These are phyloP conservation scores for Colletotrichum camelliae DNA, from an alignment of 2,329 filamentous ascomycete genomes.

Conservation along the genomic window DNA sequence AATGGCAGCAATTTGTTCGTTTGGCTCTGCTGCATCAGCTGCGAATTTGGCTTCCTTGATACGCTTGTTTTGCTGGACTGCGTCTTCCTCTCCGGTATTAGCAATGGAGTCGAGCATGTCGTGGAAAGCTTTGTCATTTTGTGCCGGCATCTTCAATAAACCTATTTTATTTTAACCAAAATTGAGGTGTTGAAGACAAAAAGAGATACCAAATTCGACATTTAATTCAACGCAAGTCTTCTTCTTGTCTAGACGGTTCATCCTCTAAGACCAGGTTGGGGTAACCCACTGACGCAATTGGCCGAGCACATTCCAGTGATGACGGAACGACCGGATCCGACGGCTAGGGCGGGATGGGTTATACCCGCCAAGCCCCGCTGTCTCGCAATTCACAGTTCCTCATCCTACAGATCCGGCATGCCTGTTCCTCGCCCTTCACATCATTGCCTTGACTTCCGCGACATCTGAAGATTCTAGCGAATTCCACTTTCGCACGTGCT, in stretches of 20 bases:
- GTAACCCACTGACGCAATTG: background rate
- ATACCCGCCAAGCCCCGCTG: background rate
- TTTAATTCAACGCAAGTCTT: fast-evolving
- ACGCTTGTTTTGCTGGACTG: background rate
- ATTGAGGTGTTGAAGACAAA: background rate
- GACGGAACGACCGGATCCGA: background rate
- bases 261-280: background rate
- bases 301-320: background rate
- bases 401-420: background rate
- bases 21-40: background rate
- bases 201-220: fast-evolving
- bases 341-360: background rate
- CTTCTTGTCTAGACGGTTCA: background rate
- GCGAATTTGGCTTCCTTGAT: background rate
- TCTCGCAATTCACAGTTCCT: background rate
- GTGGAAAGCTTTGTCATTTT: background rate
- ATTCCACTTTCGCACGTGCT: background rate
- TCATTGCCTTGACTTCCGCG: background rate
- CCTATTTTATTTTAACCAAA: fast-evolving
- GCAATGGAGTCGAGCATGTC: background rate
- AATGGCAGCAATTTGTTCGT: background rate
- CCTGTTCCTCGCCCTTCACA: background rate
- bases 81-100: background rate
- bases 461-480: background rate
- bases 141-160: background rate